Evolutionary conservation across 148 eudicot species (phyloP), one percentile per base, ranked within the genome.

Genomic region (Vaccinium darrowii): DNA sequence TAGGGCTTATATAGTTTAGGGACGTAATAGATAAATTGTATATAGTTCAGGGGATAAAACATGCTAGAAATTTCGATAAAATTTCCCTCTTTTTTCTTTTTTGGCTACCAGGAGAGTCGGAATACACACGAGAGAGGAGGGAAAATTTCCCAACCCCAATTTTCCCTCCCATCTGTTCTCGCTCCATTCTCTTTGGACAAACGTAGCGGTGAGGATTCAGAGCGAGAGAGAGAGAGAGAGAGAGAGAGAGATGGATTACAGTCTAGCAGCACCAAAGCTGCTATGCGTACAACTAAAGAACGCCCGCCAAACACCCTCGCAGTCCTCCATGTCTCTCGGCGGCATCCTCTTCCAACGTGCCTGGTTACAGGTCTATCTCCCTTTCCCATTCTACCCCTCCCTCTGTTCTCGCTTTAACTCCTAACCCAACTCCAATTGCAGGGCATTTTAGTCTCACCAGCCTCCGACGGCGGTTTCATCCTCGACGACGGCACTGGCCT

Each of bases 311-410:
- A 80, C 90, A 13, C 19, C 89, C 27, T 73, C 92, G 2, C 90
- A 79, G 23, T 79, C 91, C n/a, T 77, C 93, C 67, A 86, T 84
- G 92, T 84, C 93, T 49, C 89, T 89, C 77, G 86, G 85, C 71
- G 93, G 95, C 86, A 88, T 95, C 84, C 94, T 93, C 88, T 96
- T 96, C 90, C 99, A 96, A 83, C 99, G 98, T 84, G 98, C 90
- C 58, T 96, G 99, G 98, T 19, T 96, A 16, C 92, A 91, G 90
- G 92, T 89, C 10, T 30, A 9, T 12, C 25, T 4, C 33, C 30
- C 8, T 14, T 82, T 30, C 72, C 67, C 36, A 16, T 18, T 6
- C 11, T 23, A 8, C 36, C 77, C 36, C 56, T 27, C 73, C 50
- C 72, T 65, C 36, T n/a, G 0, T 3, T 0, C 33, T 23, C 8